Conservation (phyloP, 257 asterid genomes). For the Haberlea rhodopensis region DNA sequence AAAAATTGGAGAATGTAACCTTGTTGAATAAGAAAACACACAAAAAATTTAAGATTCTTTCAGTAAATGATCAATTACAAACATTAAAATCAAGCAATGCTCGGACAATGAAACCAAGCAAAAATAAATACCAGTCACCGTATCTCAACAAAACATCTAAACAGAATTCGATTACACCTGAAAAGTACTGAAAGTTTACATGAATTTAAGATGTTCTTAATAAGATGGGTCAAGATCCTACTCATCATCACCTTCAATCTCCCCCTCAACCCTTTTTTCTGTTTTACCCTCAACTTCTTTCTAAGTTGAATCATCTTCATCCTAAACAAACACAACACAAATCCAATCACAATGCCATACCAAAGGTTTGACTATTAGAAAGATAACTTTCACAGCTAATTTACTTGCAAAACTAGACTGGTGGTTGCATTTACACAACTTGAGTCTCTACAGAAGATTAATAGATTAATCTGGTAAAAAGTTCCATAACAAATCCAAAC, state of each 20-base stretch:
- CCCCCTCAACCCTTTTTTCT: slow-evolving; percentile 23
- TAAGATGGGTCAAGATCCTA: slow-evolving; percentile 22
- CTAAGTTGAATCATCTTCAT: slow-evolving; percentile 26
- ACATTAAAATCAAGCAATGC: neutral
- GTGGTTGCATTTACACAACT: slow-evolving; percentile 52
- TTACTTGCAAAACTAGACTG: slow-evolving; percentile 22
- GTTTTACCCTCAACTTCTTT: slow-evolving; percentile 26
- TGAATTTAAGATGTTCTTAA: slow-evolving; percentile 18
- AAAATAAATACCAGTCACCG: neutral
- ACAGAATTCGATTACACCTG: neutral
- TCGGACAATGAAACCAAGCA: neutral
- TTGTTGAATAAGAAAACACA: neutral
- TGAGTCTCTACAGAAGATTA: slow-evolving; percentile 46
- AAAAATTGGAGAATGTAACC: neutral
- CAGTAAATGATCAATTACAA: neutral
- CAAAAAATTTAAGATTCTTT: neutral
- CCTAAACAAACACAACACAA: slow-evolving; percentile 27
- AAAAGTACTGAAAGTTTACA: slow-evolving; percentile 41
- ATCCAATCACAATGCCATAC: neutral
- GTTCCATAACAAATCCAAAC: neutral
- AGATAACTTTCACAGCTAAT: neutral
- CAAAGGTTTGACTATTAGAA: neutral
- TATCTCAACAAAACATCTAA: slow-evolving; percentile 2
- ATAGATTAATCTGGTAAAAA: neutral
- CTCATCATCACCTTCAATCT: slow-evolving; percentile 37